Evolutionary conservation across 176 grass and related monocot species (phyloP), one percentile per base, ranked within the genome.

Genomic region (Juncus effusus): DNA sequence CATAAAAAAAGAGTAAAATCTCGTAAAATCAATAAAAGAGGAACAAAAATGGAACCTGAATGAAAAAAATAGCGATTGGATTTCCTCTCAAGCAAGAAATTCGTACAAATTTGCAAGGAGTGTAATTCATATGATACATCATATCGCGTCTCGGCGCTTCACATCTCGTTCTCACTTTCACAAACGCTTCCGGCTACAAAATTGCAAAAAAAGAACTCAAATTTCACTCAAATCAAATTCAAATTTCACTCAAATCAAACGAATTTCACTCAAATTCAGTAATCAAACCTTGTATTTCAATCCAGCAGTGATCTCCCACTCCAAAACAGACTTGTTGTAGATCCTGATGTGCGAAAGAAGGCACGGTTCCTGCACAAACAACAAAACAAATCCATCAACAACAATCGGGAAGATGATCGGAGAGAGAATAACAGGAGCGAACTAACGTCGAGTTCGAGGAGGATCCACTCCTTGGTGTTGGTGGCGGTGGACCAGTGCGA

Each of bases 391-490:
- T 45, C 36, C 57, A 19, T 28, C 19, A 28, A 28, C 19, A 28
- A 28, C 19, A 75, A 11, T 38, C 16, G 60, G 38, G 44, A 47
- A 9, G 44, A 47, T 47, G 44, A 47, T 47, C 44, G 44, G 44
- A 47, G 44, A 47, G 4, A 47, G 44, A 47, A 9, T 13, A 0
- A 77, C 7, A 59, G 14, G 56, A 16, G 57, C 19, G 54, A 13
- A 8, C 56, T 0, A 70, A 93, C 87, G 64, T 77, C 77, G 70
- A 97, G 85, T 75, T 97, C 88, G 4, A 97, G 93, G 59, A 97
- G 82, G 88, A 97, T 97, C 85, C 93, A 89, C 59, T 97, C 88
- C 87, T 91, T 91, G 70, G 82, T 87, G 77, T 91, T 91, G 70
- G 85, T 97, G 59, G 77, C 77, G 51, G 88, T 91, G 60, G 92